Evolutionary conservation across 371 early-diverging fungal genomes (phyloP).

Genomic region (Mortierella sp.): DNA sequence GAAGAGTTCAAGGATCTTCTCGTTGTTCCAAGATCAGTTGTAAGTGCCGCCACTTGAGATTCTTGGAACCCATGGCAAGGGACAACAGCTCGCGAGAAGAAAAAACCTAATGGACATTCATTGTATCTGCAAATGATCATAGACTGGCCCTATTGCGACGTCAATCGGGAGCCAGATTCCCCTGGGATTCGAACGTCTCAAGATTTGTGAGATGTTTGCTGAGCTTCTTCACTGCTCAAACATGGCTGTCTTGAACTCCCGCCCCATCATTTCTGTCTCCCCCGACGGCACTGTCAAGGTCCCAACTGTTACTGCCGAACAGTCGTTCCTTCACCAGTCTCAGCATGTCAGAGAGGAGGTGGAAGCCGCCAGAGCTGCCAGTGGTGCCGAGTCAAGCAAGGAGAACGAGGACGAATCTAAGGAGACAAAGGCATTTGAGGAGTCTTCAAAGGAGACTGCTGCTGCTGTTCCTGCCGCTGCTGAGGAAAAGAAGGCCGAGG

Average conservation of each 20-base stretch:
- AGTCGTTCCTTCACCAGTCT: slow-evolving; percentile 12
- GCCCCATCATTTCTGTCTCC: slow-evolving; percentile 46
- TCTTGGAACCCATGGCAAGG: no score
- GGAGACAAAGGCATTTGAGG: not conserved
- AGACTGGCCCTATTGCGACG: slow-evolving; percentile 69
- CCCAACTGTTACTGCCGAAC: not conserved
- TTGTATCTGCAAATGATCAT: not conserved
- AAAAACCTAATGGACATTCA: not conserved
- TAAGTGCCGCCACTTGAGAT: slow-evolving; percentile 26
- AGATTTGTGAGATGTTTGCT: slow-evolving; percentile 96
- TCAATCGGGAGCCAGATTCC: slow-evolving; percentile 79
- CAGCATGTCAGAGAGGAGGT: slow-evolving; percentile 66
- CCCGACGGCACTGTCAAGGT: slow-evolving; percentile 53
- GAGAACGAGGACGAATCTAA: not conserved
- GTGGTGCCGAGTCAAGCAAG: slow-evolving; percentile 1
- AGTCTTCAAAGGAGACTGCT: not conserved
- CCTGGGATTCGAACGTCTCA: slow-evolving; percentile 93
- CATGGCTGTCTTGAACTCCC: slow-evolving; percentile 77
- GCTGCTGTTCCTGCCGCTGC: not conserved
- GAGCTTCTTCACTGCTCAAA: slow-evolving; percentile 92
- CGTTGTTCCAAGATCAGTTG: slow-evolving; percentile 69
- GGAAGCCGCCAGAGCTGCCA: not conserved
- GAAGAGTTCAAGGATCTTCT: slow-evolving; percentile 76
- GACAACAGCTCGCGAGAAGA: no score
- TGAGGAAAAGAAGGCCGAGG: slow-evolving; percentile 60